These are phyloP conservation scores for Borealophlyctis nickersoniae DNA, from an alignment of 192 early-diverging fungal species.

Conservation along the genomic window DNA sequence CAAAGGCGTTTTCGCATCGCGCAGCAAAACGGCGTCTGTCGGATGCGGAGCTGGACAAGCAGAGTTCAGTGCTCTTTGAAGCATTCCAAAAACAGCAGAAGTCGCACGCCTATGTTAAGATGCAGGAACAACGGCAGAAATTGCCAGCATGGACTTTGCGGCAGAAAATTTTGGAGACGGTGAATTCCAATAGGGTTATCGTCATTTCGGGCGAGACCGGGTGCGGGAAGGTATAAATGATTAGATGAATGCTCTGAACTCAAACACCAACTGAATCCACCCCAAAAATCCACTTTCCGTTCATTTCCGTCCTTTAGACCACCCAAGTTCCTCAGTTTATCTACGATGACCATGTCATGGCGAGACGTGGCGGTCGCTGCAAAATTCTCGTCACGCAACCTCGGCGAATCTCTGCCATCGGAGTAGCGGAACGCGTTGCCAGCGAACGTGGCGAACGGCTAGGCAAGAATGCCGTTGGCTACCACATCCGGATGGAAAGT, in stretches of 20 bases:
- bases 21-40: slow-evolving; percentile 9
- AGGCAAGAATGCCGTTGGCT: slow-evolving; percentile 47
- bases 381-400: slow-evolving; percentile 43
- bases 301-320: no score
- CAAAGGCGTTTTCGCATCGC: not conserved
- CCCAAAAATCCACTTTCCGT: no score
- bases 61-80: slow-evolving; percentile 11
- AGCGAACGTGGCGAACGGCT: slow-evolving; percentile 49
- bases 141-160: slow-evolving; percentile 31
- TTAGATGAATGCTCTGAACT: not conserved
- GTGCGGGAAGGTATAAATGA: slow-evolving; percentile 22
- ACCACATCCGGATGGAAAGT: slow-evolving; percentile 56
- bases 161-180: slow-evolving; percentile 26
- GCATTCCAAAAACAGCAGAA: slow-evolving; percentile 13
- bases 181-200: slow-evolving; percentile 31
- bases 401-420: slow-evolving; percentile 49
- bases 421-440: slow-evolving; percentile 57
- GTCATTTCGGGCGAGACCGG: slow-evolving; percentile 38
- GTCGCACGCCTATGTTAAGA: slow-evolving; percentile 17
- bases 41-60: not conserved
- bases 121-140: slow-evolving; percentile 28
- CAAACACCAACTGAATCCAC: no score
- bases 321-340: slow-evolving; percentile 45
- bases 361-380: slow-evolving; percentile 26
- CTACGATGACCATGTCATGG: slow-evolving; percentile 30